phyloP scores from a whole-genome alignment of 805 yeast genomes.

The Metschnikowia similis region DNA sequence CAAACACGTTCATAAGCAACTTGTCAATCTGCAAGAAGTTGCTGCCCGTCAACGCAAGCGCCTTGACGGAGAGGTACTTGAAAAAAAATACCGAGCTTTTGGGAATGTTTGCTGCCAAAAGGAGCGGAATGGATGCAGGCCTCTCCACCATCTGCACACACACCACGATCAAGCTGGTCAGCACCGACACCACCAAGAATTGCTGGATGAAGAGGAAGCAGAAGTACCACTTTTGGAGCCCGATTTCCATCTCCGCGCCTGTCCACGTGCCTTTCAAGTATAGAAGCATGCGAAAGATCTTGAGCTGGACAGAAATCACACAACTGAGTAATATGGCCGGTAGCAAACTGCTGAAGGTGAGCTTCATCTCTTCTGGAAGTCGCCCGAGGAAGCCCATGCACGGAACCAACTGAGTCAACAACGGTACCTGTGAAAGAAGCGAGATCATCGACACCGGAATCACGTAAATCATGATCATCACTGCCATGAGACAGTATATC shows the following conservation, averaged over 20 bases:
- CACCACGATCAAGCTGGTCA: conserved; percentile 69
- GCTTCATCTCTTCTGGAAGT: conserved; percentile 51
- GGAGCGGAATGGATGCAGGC: conserved; percentile 68
- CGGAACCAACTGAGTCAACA: conserved; percentile 59
- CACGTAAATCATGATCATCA: conserved; percentile 61
- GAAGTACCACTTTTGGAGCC: conserved; percentile 74
- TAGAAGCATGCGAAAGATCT: conserved; percentile 51
- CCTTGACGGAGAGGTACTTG: conserved; percentile 70
- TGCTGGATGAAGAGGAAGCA: conserved; percentile 76
- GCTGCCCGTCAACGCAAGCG: conserved; percentile 71
- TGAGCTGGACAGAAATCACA: conserved; percentile 60
- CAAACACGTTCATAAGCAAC: conserved; percentile 38
- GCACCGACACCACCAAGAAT: conserved; percentile 78
- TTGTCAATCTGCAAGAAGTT: conserved; percentile 58
- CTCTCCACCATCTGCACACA: conserved; percentile 57
- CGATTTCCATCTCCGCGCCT: conserved; percentile 60
- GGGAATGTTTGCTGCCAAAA: conserved; percentile 76
- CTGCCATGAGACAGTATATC: conserved; percentile 44
- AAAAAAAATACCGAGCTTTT: conserved; percentile 84
- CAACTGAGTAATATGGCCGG: conserved; percentile 65
- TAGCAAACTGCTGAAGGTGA: conserved; percentile 54
- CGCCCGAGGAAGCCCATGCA: conserved; percentile 50
- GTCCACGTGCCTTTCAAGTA: conserved; percentile 56
- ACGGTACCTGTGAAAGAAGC: conserved; percentile 67
- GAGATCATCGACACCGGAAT: conserved; percentile 82